Base-by-base conservation (phyloP, 23 red algal species). In the Gracilariopsis chorda region DNA sequence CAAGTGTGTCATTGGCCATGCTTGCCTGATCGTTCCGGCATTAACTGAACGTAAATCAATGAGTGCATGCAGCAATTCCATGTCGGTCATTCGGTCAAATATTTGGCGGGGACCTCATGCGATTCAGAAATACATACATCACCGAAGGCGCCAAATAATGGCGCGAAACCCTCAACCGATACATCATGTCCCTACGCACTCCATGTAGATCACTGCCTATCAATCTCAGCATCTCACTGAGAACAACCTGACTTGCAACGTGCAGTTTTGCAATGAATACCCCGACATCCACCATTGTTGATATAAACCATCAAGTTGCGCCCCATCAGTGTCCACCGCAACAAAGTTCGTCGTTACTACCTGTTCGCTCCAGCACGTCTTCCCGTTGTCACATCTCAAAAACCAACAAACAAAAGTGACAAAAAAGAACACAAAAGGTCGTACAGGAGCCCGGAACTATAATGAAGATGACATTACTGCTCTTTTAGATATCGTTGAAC, bases 401-500 rank as follows among this genome's bases (percentile, higher is more conserved):
- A n/a, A n/a, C n/a, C 21, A 8, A 19, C 5, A 5, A 27, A 60
- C 7, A 77, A 33, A 79, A 42, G 27, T 10, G 33, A 25, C 37
- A 30, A 45, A 13, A 30, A 73, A 47, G n/a, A 11, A 1, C 9
- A 37, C 10, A 10, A 73, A 73, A 73, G 67, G 34, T 17, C 67
- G 67, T 45, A 30, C 67, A 45, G 1, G 67, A 11, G 42, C 67
- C n/a, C 16, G 25, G 1, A 73, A 73, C 28, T 73, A 73, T 47
- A 73, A 47, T 47, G 42, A 62, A 43, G 49, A 67, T 33, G 82
- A 87, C 42, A 42, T 69, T 1, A 7, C 36, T 13, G 82, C 61
- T 25, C 82, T 87, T 4, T 62, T 87, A 24, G 32, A 14, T 23
- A 52, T 87, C 30, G 45, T 87, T 19, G 70, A 76, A 47, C 16